A percentile compares a stretch with the other conserved stretches of the same genome.
These are phyloP conservation scores for Mortierella polycephala DNA, from an alignment of 371 early-diverging fungal genomes.

Conservation along the genomic window DNA sequence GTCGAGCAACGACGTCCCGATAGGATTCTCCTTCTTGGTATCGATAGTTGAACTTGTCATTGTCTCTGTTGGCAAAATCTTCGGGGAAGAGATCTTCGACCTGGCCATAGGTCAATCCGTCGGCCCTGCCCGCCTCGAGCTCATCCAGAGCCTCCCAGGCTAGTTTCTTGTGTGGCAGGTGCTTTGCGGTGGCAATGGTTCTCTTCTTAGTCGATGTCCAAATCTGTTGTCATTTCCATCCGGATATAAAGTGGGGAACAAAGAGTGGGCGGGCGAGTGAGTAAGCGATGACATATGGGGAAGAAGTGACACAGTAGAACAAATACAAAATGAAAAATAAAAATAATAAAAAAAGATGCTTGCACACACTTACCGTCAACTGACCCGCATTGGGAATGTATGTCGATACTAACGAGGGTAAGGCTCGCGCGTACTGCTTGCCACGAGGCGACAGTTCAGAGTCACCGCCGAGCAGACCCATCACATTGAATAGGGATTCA, in stretches of 20 bases:
- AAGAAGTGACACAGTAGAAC: constrained; percentile 12
- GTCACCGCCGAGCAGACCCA: constrained; percentile 96
- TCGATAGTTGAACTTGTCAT: constrained; percentile 93
- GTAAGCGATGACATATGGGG: constrained; percentile 13
- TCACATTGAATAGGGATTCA: constrained; percentile 87
- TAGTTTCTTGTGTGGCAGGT: constrained; percentile 84
- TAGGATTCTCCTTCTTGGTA: constrained; percentile 97
- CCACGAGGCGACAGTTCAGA: constrained; percentile 90
- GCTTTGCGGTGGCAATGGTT: constrained; percentile 86
- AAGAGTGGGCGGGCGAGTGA: not conserved
- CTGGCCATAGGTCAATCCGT: constrained; percentile 97
- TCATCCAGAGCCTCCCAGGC: constrained; percentile 98
- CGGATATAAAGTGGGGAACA: not conserved
- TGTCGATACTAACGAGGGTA: constrained; percentile 82
- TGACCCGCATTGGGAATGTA: constrained; percentile 70
- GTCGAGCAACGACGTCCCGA: constrained; percentile 82
- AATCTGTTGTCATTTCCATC: constrained; percentile 52
- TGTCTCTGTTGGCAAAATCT: constrained; percentile 89
- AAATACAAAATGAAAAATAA: not conserved
- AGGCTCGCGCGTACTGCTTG: constrained; percentile 76
- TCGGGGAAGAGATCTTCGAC: constrained; percentile 87
- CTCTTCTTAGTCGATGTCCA: constrained; percentile 96
- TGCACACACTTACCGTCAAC: constrained; percentile 60
- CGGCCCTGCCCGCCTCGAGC: constrained; percentile 95
- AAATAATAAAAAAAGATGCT: not conserved